Base-by-base conservation (phyloP, 305 asterid genomes). In the Rubia tinctorum region DNA sequence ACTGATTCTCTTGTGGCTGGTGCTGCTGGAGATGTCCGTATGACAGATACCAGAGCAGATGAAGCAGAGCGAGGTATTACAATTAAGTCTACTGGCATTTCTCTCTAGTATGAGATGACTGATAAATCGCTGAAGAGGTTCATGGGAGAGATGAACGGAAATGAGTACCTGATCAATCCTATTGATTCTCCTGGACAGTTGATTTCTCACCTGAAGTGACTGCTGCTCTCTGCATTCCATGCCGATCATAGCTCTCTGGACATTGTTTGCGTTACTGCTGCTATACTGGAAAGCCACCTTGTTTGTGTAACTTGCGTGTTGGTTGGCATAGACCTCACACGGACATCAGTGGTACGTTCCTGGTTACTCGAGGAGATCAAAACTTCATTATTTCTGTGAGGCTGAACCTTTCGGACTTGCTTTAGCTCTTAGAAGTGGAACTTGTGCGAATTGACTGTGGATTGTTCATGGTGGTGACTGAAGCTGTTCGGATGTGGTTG, bases 21-120 rank as follows among this genome's bases (percentile, higher is more conserved):
- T 71, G 88, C 88, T 30, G 87, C 87, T 18, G 85, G 87, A 15
- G 87, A 83, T 76, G 87, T 83, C 25, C 72, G 84, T 17, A 83
- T 83, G 87, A 83, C 87, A 3, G 87, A 83, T 81, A 83, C 87
- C 8, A 83, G 85, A 71, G 87, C 87, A 0, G 87, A 83, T 78
- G 87, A 83, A 65, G 87, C 87, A 40, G 85, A 83, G 72, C 85
- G 85, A 64, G 87, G 87, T 45, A 83, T 83, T 45, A 83, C 87
- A 44, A 83, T 84, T 72, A 84, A 84, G 76, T 81, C 88, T 59
- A 84, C 88, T 72, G 88, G 88, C 37, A 84, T 84, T 61, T 84
- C 88, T 23, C 83, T 84, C 23, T 84, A 81, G 72, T 84, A 84
- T 58, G 86, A 81, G 82, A 84, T 84, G 86, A 2, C 77, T 30